A percentile compares a stretch with the other conserved stretches of the same genome.
Conservation (phyloP, 148 eudicot species). For the Silene uniflora region DNA sequence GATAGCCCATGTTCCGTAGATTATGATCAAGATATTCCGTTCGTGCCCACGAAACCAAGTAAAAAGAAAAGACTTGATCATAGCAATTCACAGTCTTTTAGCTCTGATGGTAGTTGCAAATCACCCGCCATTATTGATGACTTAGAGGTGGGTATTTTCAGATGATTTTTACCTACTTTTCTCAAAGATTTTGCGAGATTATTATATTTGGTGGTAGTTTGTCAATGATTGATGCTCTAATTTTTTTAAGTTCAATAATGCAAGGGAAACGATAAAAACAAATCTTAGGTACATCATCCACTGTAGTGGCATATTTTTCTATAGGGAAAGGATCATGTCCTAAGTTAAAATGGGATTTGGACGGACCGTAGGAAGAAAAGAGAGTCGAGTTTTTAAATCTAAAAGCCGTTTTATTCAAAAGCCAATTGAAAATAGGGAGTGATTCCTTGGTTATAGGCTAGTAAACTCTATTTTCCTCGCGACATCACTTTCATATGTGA, state of each 20-base stretch:
- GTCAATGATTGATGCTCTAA: constrained; percentile 14
- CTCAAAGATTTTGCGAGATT: not conserved
- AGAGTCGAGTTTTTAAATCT: no score
- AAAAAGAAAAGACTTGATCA: constrained; percentile 37
- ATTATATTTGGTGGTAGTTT: constrained; percentile 7
- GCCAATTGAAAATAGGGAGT: no score
- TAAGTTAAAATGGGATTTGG: no score
- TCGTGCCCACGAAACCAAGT: constrained; percentile 23
- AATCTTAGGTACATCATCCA: no score
- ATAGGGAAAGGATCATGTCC: no score
- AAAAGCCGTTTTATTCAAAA: no score
- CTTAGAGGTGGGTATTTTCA: constrained; percentile 47
- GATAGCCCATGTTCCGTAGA: constrained; percentile 19
- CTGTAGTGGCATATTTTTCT: no score
- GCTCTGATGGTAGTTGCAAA: constrained; percentile 20
- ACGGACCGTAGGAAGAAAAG: no score
- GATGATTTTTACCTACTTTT: not conserved
- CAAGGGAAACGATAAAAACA: not conserved
- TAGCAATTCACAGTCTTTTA: constrained; percentile 19
- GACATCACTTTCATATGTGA: no score
- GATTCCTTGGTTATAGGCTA: no score
- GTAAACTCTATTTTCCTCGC: no score
- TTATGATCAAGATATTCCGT: constrained; percentile 22
- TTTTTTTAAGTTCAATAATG: constrained; percentile 1
- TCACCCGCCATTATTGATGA: constrained; percentile 50